These are phyloP conservation scores for Verticillium isaacii DNA, from an alignment of 2,329 filamentous ascomycete genomes.

Conservation along the genomic window DNA sequence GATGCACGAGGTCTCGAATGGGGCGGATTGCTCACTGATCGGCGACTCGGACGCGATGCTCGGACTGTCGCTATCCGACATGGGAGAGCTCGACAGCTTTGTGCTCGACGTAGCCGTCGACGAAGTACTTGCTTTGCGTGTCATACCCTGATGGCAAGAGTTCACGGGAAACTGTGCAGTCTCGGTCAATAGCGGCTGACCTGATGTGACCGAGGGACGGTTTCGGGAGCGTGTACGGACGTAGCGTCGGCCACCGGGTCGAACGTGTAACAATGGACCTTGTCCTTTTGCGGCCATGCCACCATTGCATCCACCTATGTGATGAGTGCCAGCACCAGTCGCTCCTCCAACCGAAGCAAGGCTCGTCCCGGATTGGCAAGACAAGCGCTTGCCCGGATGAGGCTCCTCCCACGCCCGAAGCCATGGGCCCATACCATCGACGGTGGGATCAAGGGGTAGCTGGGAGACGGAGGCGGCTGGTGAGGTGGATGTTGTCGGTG, in stretches of 20 bases:
- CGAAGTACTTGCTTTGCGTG: not conserved
- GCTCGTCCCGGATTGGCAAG: constrained; percentile 20
- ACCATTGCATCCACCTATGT: constrained; percentile 21
- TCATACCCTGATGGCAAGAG: not conserved
- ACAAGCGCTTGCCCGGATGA: constrained; percentile 38
- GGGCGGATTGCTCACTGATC: constrained; percentile 4
- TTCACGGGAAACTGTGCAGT: not conserved
- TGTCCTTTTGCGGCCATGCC: constrained; percentile 46
- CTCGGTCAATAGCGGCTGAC: not conserved
- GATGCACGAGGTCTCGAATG: constrained; percentile 1
- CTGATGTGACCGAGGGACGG: not conserved
- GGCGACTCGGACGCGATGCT: not conserved
- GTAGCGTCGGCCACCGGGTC: constrained; percentile 6
- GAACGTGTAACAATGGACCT: constrained; percentile 17
- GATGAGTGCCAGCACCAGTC: constrained; percentile 4
- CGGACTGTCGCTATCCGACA: not conserved
- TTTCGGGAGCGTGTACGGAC: not conserved
- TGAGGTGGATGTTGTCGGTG: constrained; percentile 36
- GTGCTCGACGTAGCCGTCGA: not conserved
- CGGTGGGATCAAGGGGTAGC: constrained; percentile 10
- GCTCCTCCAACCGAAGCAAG: constrained; percentile 16
- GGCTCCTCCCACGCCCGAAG: constrained; percentile 36
- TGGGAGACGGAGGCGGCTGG: constrained; percentile 16
- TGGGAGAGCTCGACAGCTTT: not conserved
- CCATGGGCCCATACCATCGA: constrained; percentile 12